phyloP scores from a whole-genome alignment of 2,329 filamentous ascomycete species.

The Chrysoporthe puriensis region DNA sequence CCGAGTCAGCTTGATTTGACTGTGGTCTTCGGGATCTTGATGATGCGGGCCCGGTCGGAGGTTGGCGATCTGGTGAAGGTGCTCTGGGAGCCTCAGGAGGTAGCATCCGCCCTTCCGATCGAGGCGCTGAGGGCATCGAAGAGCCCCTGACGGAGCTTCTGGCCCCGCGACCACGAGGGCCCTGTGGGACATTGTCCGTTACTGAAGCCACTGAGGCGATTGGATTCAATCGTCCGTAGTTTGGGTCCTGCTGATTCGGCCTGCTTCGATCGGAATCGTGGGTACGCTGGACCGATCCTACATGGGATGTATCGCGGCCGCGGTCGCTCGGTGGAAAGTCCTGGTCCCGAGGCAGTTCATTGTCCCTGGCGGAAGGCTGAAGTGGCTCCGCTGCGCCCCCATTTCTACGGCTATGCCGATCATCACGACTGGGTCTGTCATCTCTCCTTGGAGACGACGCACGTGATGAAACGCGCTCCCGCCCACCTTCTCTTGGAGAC shows the following conservation, averaged over 20 bases:
- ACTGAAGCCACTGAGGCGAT: conserved; percentile 50
- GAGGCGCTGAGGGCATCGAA: conserved; percentile 43
- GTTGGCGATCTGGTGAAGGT: conserved; percentile 53
- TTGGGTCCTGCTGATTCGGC: conserved; percentile 59
- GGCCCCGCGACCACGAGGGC: conserved; percentile 52
- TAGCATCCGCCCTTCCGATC: conserved; percentile 49
- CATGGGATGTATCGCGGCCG: conserved; percentile 47
- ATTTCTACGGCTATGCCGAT: conserved; percentile 46
- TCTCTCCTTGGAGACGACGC: conserved; percentile 55
- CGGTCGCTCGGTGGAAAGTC: conserved; percentile 40
- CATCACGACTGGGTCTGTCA: conserved; percentile 48
- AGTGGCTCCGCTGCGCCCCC: conserved; percentile 19
- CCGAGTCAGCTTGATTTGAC: conserved; percentile 47
- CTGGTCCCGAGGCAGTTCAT: conserved; percentile 34
- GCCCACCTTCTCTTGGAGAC: conserved; percentile 47
- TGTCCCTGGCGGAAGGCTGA: conserved; percentile 31
- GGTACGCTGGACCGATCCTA: conserved; percentile 40
- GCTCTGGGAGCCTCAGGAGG: conserved; percentile 46
- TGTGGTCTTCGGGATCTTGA: conserved; percentile 44
- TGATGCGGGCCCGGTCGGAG: conserved; percentile 58
- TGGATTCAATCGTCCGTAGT: conserved; percentile 64
- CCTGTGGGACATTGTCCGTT: conserved; percentile 53
- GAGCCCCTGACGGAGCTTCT: conserved; percentile 38
- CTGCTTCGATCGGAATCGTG: conserved; percentile 55
- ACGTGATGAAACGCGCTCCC: conserved; percentile 46